Conservation (phyloP, 345 rosid genomes). For the Syzygium aqueum region DNA sequence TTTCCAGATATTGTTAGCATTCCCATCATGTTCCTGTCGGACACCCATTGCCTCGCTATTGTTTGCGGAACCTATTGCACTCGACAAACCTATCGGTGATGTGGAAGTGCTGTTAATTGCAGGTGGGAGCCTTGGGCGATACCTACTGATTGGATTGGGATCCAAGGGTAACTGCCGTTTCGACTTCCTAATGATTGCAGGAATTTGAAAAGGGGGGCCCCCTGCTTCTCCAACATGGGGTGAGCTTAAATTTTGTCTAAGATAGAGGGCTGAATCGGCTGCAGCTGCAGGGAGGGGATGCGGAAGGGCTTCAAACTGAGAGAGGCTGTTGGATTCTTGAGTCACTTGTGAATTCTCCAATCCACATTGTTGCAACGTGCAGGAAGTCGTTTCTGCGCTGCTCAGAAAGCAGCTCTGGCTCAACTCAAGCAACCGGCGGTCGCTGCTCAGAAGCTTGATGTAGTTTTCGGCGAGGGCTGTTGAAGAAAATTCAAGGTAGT, state of each 20-base stretch:
- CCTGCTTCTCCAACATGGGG: neutral
- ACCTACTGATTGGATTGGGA: neutral
- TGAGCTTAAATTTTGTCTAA: neutral
- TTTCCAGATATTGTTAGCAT: neutral
- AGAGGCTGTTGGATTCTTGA: neutral
- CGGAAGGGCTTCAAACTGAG: neutral
- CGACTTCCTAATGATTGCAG: neutral
- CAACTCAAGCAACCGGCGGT: conserved; percentile 17
- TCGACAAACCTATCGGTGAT: neutral
- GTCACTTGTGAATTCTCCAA: neutral
- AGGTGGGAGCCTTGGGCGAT: neutral
- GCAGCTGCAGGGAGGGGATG: neutral
- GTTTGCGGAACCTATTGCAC: neutral
- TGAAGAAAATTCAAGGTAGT: conserved; percentile 28
- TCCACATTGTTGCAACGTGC: neutral
- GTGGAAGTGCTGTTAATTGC: neutral
- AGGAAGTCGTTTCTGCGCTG: neutral
- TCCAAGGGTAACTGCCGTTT: neutral
- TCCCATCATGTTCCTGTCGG: neutral
- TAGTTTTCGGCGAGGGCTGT: conserved; percentile 32
- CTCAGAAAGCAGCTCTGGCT: conserved; percentile 16
- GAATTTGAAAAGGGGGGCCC: neutral
- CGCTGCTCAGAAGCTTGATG: conserved; percentile 32
- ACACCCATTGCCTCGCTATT: neutral
- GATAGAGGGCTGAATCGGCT: neutral